Evolutionary conservation across 768 basidiomycete genomes (phyloP).

Genomic region (Lactarius sp.): DNA sequence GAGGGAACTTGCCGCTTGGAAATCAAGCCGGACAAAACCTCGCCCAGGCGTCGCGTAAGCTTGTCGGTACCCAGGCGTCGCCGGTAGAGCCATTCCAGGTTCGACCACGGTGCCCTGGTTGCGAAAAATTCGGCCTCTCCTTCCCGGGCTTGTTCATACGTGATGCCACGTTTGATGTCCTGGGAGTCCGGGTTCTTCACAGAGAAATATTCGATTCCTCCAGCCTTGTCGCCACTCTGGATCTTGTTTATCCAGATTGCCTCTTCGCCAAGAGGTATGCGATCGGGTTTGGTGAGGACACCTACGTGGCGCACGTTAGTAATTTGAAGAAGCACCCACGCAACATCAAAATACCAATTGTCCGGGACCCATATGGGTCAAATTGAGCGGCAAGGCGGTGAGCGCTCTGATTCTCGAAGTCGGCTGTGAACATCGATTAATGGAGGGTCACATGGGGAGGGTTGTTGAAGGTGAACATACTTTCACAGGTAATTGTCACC

Average conservation of each 20-base stretch:
- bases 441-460: neutral
- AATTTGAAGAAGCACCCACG: neutral
- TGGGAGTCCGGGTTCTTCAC: constrained; percentile 25
- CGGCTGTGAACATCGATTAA: constrained; percentile 41
- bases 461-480: constrained; percentile 34
- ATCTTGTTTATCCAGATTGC: constrained; percentile 13
- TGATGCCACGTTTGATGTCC: constrained; percentile 18
- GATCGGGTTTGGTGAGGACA: constrained; percentile 19
- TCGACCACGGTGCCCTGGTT: constrained; percentile 16
- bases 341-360: constrained; percentile 49
- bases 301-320: constrained; percentile 1
- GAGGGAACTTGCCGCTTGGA: constrained; percentile 11
- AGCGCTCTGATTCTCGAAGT: constrained; percentile 77
- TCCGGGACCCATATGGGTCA: constrained; percentile 61
- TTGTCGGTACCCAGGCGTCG: constrained; percentile 23
- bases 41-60: constrained; percentile 13
- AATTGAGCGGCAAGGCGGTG: constrained; percentile 54
- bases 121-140: constrained; percentile 17
- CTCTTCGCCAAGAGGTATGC: constrained; percentile 20
- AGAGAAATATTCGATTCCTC: constrained; percentile 17
- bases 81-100: constrained; percentile 11
- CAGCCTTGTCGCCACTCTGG: neutral
- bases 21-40: constrained; percentile 19
- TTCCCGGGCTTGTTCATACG: constrained; percentile 20
- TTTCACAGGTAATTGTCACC: constrained; percentile 58